Percentiles rank a stretch among this genome's conserved stretches.
Evolutionary conservation across 2,329 filamentous ascomycete genomes (phyloP).

Genomic region (Colletotrichum costaricense): DNA sequence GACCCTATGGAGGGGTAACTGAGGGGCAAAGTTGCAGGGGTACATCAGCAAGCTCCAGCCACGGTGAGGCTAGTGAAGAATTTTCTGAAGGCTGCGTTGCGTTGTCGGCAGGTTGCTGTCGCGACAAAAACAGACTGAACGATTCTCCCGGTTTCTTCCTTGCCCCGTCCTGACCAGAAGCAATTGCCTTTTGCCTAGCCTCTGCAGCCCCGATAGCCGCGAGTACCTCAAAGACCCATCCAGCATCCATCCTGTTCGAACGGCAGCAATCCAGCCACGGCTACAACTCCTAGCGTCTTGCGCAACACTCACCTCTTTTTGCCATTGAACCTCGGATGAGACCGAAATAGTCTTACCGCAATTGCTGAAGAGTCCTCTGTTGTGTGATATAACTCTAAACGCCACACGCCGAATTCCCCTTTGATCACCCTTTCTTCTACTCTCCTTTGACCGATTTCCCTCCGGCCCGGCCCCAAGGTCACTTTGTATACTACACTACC

Average conservation of each 20-base stretch:
- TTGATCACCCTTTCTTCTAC: background rate
- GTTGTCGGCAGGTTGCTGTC: slow-evolving; percentile 22
- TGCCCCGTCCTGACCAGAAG: slow-evolving; percentile 7
- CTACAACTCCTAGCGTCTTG: slow-evolving; percentile 17
- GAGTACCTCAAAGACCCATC: slow-evolving; percentile 1
- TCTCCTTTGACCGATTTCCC: background rate
- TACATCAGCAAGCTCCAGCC: slow-evolving; percentile 19
- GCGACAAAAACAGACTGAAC: slow-evolving; percentile 21
- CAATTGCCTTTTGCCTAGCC: background rate
- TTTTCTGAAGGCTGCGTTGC: slow-evolving; percentile 2
- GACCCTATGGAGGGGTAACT: slow-evolving; percentile 26
- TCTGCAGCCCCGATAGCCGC: slow-evolving; percentile 21
- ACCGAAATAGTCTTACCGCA: slow-evolving; percentile 9
- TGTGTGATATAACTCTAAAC: slow-evolving; percentile 25
- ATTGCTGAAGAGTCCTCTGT: slow-evolving; percentile 6
- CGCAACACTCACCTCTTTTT: slow-evolving; percentile 8
- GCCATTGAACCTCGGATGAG: slow-evolving; percentile 31
- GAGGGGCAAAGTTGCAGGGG: slow-evolving; percentile 33
- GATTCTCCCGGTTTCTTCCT: slow-evolving; percentile 35
- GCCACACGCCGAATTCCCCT: background rate
- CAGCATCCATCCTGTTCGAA: background rate
- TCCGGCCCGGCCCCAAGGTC: slow-evolving; percentile 11
- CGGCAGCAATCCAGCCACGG: slow-evolving; percentile 9
- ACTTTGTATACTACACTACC: slow-evolving; percentile 12
- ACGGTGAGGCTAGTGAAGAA: slow-evolving; percentile 30